Percentiles rank a stretch among this genome's conserved stretches.
Conservation (phyloP, 768 basidiomycete genomes). For the Daedaleopsis nitida region DNA sequence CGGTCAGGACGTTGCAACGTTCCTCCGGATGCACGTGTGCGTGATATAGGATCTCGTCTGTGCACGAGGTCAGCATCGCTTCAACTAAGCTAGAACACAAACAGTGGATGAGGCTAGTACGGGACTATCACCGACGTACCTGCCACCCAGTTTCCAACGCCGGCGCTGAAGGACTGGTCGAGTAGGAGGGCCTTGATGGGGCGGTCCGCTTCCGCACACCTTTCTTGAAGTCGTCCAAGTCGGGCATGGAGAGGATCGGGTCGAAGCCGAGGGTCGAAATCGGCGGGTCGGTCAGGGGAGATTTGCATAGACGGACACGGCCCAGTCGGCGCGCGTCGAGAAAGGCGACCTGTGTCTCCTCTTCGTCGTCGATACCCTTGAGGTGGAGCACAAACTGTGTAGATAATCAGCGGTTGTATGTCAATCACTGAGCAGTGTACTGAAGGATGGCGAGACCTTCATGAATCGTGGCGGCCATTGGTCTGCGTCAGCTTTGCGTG, state of each 20-base stretch:
- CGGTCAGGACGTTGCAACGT: conserved; percentile 55
- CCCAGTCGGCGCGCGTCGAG: conserved; percentile 72
- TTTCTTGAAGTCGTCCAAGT: conserved; percentile 49
- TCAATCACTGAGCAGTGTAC: neutral
- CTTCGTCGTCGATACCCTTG: conserved; percentile 37
- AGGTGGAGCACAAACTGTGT: conserved; percentile 66
- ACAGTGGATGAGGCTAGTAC: too few relatives aligned
- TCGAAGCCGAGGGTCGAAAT: conserved; percentile 78
- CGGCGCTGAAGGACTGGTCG: conserved; percentile 80
- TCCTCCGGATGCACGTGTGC: conserved; percentile 73
- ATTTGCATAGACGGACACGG: conserved; percentile 61
- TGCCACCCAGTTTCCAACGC: conserved; percentile 84
- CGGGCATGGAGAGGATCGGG: conserved; percentile 70
- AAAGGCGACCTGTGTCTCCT: conserved; percentile 61
- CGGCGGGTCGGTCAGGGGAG: conserved; percentile 64
- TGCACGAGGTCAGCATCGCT: neutral
- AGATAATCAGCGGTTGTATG: neutral
- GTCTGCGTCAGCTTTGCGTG: conserved; percentile 40
- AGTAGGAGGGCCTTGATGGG: conserved; percentile 77
- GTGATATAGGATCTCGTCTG: conserved; percentile 77
- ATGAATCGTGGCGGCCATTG: conserved; percentile 67
- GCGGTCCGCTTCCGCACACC: conserved; percentile 56
- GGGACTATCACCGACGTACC: conserved; percentile 39
- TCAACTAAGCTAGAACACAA: too few relatives aligned
- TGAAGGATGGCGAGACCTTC: conserved; percentile 44